These are phyloP conservation scores for Curvularia eragrostidis DNA, from an alignment of 2,329 filamentous ascomycete genomes.

Conservation along the genomic window DNA sequence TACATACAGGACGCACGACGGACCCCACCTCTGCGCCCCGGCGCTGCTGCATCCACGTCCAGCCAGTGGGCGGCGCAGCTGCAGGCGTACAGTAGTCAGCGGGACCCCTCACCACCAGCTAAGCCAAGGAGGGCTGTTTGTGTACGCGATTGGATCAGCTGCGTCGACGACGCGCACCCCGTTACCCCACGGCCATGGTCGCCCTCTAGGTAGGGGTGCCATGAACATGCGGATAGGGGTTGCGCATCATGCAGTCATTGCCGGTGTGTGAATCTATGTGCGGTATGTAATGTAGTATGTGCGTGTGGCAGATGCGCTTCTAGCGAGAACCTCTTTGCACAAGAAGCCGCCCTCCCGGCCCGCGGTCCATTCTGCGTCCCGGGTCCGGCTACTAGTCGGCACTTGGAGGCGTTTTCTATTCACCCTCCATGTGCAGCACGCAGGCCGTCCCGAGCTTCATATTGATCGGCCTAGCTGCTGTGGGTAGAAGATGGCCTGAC, in stretches of 20 bases:
- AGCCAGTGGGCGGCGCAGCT: not conserved
- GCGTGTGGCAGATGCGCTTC: not conserved
- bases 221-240: constrained; percentile 3
- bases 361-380: not conserved
- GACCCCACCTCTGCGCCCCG: constrained; percentile 23
- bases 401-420: not conserved
- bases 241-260: not conserved
- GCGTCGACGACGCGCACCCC: constrained; percentile 13
- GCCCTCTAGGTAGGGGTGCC: not conserved
- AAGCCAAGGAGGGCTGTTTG: constrained; percentile 24
- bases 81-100: constrained; percentile 12
- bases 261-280: too few relatives aligned
- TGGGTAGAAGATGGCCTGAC: not conserved
- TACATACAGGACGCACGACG: not conserved
- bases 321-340: not conserved
- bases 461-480: not conserved
- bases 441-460: not conserved
- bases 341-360: not conserved
- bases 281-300: too few relatives aligned
- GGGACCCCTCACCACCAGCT: constrained; percentile 24
- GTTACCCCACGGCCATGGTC: constrained; percentile 12
- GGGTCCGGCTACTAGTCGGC: not conserved
- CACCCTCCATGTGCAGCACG: not conserved
- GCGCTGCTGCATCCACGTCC: constrained; percentile 9
- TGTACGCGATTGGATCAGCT: constrained; percentile 26